phyloP scores from a whole-genome alignment of 2,329 filamentous ascomycete genomes.

The Leptodontidium sp. region DNA sequence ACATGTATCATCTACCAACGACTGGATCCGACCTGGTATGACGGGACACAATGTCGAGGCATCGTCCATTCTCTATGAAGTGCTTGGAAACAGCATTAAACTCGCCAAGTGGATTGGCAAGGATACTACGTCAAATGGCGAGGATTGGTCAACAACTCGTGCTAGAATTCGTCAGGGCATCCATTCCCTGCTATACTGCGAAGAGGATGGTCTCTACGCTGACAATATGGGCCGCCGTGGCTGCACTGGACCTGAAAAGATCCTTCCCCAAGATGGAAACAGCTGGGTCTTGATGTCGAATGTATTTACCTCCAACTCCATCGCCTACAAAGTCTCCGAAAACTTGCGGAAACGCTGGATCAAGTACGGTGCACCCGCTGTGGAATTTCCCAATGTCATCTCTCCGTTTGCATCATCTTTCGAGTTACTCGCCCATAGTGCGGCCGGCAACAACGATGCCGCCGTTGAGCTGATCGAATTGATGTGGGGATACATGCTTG shows the following conservation, averaged over 20 bases:
- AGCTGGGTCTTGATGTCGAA: constrained; percentile 56
- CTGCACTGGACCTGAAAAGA: constrained; percentile 59
- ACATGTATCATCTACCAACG: constrained; percentile 38
- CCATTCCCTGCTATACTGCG: constrained; percentile 46
- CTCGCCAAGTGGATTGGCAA: constrained; percentile 50
- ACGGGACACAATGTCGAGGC: constrained; percentile 45
- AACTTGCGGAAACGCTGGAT: constrained; percentile 39
- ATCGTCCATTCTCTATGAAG: constrained; percentile 43
- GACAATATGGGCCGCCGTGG: constrained; percentile 55
- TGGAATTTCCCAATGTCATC: constrained; percentile 55
- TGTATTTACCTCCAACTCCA: constrained; percentile 41
- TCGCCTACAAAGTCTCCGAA: constrained; percentile 35
- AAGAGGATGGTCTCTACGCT: constrained; percentile 54
- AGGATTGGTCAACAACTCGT: constrained; percentile 34
- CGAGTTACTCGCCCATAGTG: constrained; percentile 55
- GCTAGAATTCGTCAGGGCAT: constrained; percentile 34
- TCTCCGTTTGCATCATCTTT: constrained; percentile 58
- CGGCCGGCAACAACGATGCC: constrained; percentile 50
- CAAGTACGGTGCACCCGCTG: constrained; percentile 59
- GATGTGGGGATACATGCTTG: constrained; percentile 64
- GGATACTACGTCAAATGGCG: constrained; percentile 29
- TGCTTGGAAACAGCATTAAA: constrained; percentile 52
- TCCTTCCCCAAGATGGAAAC: constrained; percentile 69
- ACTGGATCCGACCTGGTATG: constrained; percentile 46
- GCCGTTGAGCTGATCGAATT: constrained; percentile 54